Evolutionary conservation across 2,329 filamentous ascomycete genomes (phyloP), one percentile per base, ranked within the genome.

Genomic region (Ambrosiella xylebori): DNA sequence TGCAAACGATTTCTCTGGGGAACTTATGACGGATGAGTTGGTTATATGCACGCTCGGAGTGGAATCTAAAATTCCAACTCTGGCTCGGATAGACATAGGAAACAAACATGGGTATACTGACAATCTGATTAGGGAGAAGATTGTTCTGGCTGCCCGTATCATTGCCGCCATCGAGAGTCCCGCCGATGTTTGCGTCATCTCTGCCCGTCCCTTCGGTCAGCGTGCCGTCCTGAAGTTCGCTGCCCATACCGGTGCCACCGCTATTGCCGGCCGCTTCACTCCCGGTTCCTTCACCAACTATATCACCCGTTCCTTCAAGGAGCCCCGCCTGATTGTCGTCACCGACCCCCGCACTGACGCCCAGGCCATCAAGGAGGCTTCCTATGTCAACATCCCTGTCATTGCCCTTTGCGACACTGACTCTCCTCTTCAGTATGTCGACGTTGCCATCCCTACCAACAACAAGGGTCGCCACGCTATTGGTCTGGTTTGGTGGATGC

Each of bases 231-330:
- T 98, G 74, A 98, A 98, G 86, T 98, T 98, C 80, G 93, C 93
- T 70, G 80, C 89, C 65, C 93, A 98, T 86, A 98, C 93, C 66
- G 93, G 93, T 73, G 90, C 94, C 70, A 87, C 89, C 70, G 87
- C 93, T 75, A 98, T 98, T 71, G 94, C 93, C 70, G 93, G 93
- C 79, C 93, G 93, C 74, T 98, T 98, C 86, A 98, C 93, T 72
- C 93, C 93, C 74, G 93, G 93, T 87, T 95, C 91, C 77, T 98
- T 98, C 86, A 98, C 93, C 82, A 98, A 98, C 85, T 98, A 98
- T 86, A 98, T 98, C 86, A 98, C 94, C 76, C 91, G 93, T 71
- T 97, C 93, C 65, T 98, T 98, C 89, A 96, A 96, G 85, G 93
- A 98, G 82, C 93, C 93, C 72, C 94, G 94, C 76, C 82, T 98